These are phyloP conservation scores for Oenanthe sinensis DNA, from an alignment of 129 eudicot genomes.

Conservation along the genomic window DNA sequence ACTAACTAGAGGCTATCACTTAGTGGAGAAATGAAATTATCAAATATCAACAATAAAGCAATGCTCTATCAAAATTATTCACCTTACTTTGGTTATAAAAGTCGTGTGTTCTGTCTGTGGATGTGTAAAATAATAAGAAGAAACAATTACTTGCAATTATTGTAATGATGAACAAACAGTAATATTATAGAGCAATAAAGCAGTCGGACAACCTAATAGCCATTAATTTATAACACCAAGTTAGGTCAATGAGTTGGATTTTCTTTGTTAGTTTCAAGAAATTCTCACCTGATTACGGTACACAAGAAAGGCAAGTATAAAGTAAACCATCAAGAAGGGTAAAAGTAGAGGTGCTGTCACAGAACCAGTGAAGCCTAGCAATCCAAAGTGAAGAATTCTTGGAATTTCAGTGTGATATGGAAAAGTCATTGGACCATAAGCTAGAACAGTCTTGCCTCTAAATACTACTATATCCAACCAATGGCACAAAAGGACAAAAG, in stretches of 20 bases:
- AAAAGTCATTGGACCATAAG: conserved; percentile 55
- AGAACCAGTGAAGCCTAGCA: conserved; percentile 71
- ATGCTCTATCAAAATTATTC: background rate
- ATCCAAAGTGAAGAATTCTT: conserved; percentile 63
- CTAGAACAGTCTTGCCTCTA: conserved; percentile 39
- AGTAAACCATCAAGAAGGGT: conserved; percentile 82
- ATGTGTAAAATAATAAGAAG: background rate
- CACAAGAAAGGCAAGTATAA: conserved; percentile 69
- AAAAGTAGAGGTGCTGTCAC: conserved; percentile 72
- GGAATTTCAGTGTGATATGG: conserved; percentile 94
- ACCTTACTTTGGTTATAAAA: background rate
- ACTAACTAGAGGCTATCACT: background rate
- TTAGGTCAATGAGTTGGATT: background rate
- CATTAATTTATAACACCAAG: background rate
- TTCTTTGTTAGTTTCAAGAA: background rate
- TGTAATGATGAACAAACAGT: background rate
- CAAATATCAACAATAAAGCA: background rate
- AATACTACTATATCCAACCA: conserved; percentile 43
- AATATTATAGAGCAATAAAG: background rate
- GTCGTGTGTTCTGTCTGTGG: background rate
- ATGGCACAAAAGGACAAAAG: conserved; percentile 56
- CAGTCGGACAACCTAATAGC: background rate
- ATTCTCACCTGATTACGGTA: conserved; percentile 79
- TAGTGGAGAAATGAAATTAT: background rate
- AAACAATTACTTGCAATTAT: background rate